phyloP scores from a whole-genome alignment of 441 rosid species.

The Capsella rubella region DNA sequence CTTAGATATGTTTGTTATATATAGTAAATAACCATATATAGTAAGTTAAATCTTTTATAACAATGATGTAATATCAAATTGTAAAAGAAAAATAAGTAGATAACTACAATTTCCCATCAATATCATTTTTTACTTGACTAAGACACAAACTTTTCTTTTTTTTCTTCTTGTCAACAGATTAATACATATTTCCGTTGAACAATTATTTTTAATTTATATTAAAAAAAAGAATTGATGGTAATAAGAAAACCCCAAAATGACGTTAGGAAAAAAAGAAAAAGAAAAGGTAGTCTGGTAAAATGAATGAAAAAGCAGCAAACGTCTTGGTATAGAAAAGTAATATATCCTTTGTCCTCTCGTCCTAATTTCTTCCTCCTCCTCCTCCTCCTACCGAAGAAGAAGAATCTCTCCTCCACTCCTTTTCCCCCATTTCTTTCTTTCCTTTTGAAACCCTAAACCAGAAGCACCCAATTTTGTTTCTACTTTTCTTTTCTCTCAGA shows the following conservation, averaged over 20 bases:
- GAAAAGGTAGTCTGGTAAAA: background rate
- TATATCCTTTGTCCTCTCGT: slow-evolving; percentile 22
- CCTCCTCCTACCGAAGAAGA: slow-evolving; percentile 39
- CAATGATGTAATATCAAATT: too few relatives aligned
- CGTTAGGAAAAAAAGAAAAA: background rate
- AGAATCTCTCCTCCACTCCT: slow-evolving; percentile 43
- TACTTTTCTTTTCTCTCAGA: slow-evolving; percentile 3
- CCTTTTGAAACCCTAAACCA: slow-evolving; percentile 35
- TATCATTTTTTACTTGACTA: too few relatives aligned
- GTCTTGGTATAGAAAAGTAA: slow-evolving; percentile 43
- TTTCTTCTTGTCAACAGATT: background rate
- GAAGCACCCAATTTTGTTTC: slow-evolving; percentile 2
- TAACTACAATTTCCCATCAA: too few relatives aligned
- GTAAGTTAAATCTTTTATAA: too few relatives aligned
- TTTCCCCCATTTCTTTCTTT: slow-evolving; percentile 20
- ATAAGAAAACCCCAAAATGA: background rate
- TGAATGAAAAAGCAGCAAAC: slow-evolving; percentile 26
- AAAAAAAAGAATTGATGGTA: background rate
- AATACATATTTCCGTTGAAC: slow-evolving; percentile 15
- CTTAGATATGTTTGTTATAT: too few relatives aligned
- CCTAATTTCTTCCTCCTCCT: slow-evolving; percentile 41
- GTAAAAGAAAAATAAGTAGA: too few relatives aligned
- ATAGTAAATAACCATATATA: too few relatives aligned
- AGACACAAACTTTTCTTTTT: too few relatives aligned
- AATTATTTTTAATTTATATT: background rate